Evolutionary conservation across 371 early-diverging fungal genomes (phyloP).

Genomic region (Lichtheimia ramosa): DNA sequence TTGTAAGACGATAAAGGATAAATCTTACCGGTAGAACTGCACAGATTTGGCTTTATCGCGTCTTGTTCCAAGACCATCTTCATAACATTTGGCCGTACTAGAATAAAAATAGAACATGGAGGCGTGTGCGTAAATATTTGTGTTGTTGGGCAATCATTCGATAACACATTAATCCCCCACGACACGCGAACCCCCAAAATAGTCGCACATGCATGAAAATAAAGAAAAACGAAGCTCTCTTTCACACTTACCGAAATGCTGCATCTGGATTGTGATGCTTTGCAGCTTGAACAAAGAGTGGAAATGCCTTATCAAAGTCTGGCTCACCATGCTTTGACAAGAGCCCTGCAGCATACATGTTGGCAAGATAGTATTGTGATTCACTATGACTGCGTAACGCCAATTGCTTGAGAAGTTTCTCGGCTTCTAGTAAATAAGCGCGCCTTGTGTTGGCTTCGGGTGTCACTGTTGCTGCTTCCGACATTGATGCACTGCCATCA

Average conservation of each 20-base stretch:
- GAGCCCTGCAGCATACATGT: conserved; percentile 60
- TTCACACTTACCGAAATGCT: conserved; percentile 44
- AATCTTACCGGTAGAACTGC: conserved; percentile 58
- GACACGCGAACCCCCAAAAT: no score
- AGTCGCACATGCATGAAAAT: background rate
- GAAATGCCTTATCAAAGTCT: conserved; percentile 66
- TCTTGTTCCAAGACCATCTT: conserved; percentile 63
- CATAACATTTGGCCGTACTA: conserved; percentile 65
- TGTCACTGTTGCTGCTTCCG: background rate
- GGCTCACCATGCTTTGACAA: conserved; percentile 44
- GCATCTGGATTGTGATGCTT: conserved; percentile 69
- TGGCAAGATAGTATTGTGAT: conserved; percentile 62
- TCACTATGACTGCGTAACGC: conserved; percentile 58
- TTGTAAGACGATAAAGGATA: conserved; percentile 5
- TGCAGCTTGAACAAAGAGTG: conserved; percentile 63
- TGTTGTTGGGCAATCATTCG: background rate
- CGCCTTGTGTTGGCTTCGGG: conserved; percentile 5
- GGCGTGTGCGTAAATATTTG: background rate
- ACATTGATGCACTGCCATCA: background rate
- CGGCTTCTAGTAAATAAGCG: conserved; percentile 51
- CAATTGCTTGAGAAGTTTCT: conserved; percentile 52
- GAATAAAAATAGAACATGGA: conserved; percentile 1
- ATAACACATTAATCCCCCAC: no score
- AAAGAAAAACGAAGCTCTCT: conserved; percentile 6
- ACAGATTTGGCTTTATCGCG: conserved; percentile 56